phyloP scores from a whole-genome alignment of 2,329 filamentous ascomycete species.

The Tolypocladium sp. region DNA sequence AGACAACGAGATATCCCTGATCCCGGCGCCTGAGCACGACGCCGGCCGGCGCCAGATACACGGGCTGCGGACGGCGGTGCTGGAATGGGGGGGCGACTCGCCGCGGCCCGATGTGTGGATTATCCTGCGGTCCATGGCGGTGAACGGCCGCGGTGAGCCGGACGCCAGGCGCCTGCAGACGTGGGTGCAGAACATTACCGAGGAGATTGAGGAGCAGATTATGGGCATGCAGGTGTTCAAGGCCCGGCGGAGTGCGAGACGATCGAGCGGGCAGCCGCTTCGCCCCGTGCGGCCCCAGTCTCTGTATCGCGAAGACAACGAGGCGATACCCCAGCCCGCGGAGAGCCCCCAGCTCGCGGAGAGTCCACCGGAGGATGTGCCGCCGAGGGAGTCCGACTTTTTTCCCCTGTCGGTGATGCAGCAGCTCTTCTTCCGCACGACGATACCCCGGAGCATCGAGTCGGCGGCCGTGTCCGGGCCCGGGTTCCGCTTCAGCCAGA shows the following conservation, averaged over 20 bases:
- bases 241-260: not conserved
- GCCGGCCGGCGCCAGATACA: constrained; percentile 32
- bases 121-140: constrained; percentile 34
- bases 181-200: constrained; percentile 45
- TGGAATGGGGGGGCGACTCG: constrained; percentile 20
- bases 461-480: constrained; percentile 19
- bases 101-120: constrained; percentile 38
- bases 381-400: constrained; percentile 17
- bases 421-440: constrained; percentile 40
- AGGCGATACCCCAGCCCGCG: not conserved
- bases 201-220: constrained; percentile 34
- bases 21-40: constrained; percentile 24
- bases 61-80: constrained; percentile 29
- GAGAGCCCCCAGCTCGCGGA: not conserved
- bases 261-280: not conserved
- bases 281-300: not conserved
- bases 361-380: constrained; percentile 1
- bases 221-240: constrained; percentile 32
- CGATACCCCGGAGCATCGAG: constrained; percentile 26
- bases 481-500: constrained; percentile 40
- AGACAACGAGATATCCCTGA: constrained; percentile 19
- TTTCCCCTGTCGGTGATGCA: constrained; percentile 46
- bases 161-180: constrained; percentile 38
- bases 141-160: constrained; percentile 26
- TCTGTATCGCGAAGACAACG: not conserved